Evolutionary conservation across 2,329 filamentous ascomycete species (phyloP).

Genomic region (Aspergillus phoenicis): DNA sequence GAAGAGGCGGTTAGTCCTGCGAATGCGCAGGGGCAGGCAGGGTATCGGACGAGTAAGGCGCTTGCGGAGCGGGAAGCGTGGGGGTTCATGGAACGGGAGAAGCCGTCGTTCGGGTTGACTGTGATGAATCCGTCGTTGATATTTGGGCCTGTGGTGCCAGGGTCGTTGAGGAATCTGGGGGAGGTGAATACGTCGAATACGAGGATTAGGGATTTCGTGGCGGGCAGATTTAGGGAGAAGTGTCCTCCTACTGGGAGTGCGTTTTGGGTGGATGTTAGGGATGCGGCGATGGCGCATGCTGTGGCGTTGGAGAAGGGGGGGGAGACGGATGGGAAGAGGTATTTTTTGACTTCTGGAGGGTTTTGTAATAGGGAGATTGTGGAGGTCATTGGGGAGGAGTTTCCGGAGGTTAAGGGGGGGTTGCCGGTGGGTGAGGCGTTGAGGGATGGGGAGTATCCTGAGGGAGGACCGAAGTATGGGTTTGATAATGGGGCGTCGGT

Average conservation of each 20-base stretch:
- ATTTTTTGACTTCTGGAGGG: slow-evolving; percentile 41
- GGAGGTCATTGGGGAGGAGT: slow-evolving; percentile 38
- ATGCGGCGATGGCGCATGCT: slow-evolving; percentile 46
- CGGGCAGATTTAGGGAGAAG: slow-evolving; percentile 56
- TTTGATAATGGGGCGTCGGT: slow-evolving; percentile 36
- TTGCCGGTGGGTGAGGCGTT: slow-evolving; percentile 34
- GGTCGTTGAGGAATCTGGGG: slow-evolving; percentile 58
- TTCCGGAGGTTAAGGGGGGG: slow-evolving; percentile 37
- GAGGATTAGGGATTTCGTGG: slow-evolving; percentile 66
- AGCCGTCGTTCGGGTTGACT: slow-evolving; percentile 58
- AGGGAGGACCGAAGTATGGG: slow-evolving; percentile 25
- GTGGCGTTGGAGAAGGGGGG: slow-evolving; percentile 39
- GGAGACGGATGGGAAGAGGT: slow-evolving; percentile 43
- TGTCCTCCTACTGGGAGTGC: slow-evolving; percentile 60
- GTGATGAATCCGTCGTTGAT: slow-evolving; percentile 63
- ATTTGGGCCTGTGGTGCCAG: slow-evolving; percentile 61
- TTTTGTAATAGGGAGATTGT: slow-evolving; percentile 42
- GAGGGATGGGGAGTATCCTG: slow-evolving; percentile 20
- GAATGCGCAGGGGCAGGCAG: slow-evolving; percentile 17
- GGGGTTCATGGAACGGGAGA: slow-evolving; percentile 57
- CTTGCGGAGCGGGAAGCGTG: slow-evolving; percentile 61
- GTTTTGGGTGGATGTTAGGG: slow-evolving; percentile 55
- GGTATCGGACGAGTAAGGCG: slow-evolving; percentile 53
- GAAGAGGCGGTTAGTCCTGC: slow-evolving; percentile 29
- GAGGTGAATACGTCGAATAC: slow-evolving; percentile 70